phyloP scores from a whole-genome alignment of 2,329 filamentous ascomycete species.

The Diaporthe caulivora region DNA sequence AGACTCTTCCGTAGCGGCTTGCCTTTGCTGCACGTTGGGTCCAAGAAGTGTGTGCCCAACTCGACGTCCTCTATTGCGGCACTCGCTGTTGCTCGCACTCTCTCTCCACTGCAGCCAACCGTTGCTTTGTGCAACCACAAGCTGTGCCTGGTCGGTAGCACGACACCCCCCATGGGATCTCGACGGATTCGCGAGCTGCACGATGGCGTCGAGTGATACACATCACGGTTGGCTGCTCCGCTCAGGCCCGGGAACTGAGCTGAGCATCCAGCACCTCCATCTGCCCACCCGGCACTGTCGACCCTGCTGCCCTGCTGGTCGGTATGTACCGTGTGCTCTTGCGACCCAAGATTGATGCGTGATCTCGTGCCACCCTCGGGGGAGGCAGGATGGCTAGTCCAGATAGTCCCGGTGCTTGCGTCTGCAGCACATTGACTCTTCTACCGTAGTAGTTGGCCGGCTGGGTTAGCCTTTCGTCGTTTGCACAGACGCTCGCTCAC shows the following conservation, averaged over 20 bases:
- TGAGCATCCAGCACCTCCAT: constrained; percentile 6
- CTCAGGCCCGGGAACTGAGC: constrained; percentile 22
- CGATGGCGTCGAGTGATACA: constrained; percentile 23
- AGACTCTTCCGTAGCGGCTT: neutral
- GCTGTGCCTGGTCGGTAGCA: constrained; percentile 19
- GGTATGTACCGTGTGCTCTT: constrained; percentile 20
- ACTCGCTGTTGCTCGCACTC: neutral
- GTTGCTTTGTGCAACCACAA: constrained; percentile 18
- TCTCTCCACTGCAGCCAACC: constrained; percentile 9
- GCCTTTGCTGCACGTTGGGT: constrained; percentile 9
- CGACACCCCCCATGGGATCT: constrained; percentile 22
- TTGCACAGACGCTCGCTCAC: constrained; percentile 25
- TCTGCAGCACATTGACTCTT: constrained; percentile 11
- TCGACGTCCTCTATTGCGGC: neutral
- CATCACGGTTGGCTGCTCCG: constrained; percentile 26
- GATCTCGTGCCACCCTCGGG: constrained; percentile 4
- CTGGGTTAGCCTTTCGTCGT: neutral
- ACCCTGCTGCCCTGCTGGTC: neutral
- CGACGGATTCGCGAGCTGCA: constrained; percentile 23
- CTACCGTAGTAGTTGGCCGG: neutral
- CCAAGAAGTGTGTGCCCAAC: constrained; percentile 18
- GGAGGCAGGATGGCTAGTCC: neutral
- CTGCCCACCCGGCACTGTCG: too few relatives aligned
- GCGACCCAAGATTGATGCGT: constrained; percentile 5
- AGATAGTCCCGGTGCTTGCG: neutral